Evolutionary conservation across 148 eudicot genomes (phyloP).

Genomic region (Cornus controversa): DNA sequence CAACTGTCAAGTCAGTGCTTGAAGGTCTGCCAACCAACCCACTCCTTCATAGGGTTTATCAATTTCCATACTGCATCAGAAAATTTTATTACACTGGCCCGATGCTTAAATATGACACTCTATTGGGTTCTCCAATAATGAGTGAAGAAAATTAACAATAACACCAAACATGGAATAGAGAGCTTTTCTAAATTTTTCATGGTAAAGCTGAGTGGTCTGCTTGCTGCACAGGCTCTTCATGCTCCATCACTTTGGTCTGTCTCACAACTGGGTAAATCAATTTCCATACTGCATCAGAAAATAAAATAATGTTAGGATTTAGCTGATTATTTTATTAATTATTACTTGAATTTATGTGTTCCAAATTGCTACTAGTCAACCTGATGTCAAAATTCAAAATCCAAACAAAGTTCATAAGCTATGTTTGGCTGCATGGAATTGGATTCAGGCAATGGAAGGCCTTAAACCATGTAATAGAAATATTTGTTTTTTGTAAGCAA

Average conservation of each 20-base stretch:
- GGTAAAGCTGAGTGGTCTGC: slow-evolving; percentile 14
- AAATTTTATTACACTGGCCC: not conserved
- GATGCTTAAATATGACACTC: slow-evolving; percentile 5
- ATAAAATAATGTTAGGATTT: not conserved
- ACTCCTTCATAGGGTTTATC: too few relatives aligned
- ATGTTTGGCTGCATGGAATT: too few relatives aligned
- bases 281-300: slow-evolving; percentile 69
- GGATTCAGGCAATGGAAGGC: too few relatives aligned
- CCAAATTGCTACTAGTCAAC: not conserved
- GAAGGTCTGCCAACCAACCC: too few relatives aligned
- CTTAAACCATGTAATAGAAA: too few relatives aligned
- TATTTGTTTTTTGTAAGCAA: too few relatives aligned
- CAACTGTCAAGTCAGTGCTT: too few relatives aligned
- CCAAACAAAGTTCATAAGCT: not conserved
- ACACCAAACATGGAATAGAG: not conserved
- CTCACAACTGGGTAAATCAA: slow-evolving; percentile 68
- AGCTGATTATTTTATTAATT: not conserved
- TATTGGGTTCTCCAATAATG: not conserved
- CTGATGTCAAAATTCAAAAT: not conserved
- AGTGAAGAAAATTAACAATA: not conserved
- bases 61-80: too few relatives aligned
- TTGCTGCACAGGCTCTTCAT: slow-evolving; percentile 44
- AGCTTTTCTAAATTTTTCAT: too few relatives aligned
- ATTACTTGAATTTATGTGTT: not conserved
- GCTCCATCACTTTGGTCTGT: slow-evolving; percentile 61